Percentiles rank a stretch among this genome's conserved stretches.
Evolutionary conservation across 768 basidiomycete genomes (phyloP).

Genomic region (Suillus plorans): DNA sequence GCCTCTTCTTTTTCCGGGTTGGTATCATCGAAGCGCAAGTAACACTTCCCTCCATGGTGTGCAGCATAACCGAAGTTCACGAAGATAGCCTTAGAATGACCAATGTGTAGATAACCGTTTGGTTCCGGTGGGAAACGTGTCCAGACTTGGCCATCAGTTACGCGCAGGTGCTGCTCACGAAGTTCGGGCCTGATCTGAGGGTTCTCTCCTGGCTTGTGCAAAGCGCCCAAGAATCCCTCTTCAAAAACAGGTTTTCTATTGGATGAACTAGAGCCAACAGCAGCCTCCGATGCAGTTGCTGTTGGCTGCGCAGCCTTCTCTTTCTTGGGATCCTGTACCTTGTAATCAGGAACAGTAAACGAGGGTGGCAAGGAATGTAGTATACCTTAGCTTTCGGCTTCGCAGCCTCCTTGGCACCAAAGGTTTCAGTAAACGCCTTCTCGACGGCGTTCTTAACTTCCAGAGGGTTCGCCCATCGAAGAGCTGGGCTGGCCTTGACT

Average conservation of each 20-base stretch:
- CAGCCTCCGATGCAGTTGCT: constrained; percentile 32
- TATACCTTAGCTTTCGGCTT: constrained; percentile 69
- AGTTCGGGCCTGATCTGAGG: constrained; percentile 79
- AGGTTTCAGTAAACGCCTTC: constrained; percentile 58
- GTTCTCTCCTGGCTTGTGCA: constrained; percentile 94
- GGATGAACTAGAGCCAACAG: constrained; percentile 35
- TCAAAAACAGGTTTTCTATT: constrained; percentile 74
- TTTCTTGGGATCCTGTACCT: constrained; percentile 50
- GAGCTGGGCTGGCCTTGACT: constrained; percentile 56
- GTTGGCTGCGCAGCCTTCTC: constrained; percentile 31
- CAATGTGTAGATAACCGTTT: constrained; percentile 93
- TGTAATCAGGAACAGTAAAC: background rate
- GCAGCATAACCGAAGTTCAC: constrained; percentile 99
- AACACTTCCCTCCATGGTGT: constrained; percentile 87
- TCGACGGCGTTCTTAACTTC: constrained; percentile 85
- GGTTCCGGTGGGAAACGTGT: constrained; percentile 99
- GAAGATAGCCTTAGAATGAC: constrained; percentile 98
- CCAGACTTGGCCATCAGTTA: constrained; percentile 80
- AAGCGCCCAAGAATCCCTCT: constrained; percentile 89
- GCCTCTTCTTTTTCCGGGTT: constrained; percentile 98
- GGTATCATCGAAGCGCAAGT: constrained; percentile 96
- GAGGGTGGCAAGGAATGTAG: background rate
- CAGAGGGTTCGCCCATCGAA: constrained; percentile 83
- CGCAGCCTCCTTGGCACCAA: constrained; percentile 69
- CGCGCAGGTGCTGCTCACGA: constrained; percentile 76